These are phyloP conservation scores for Lecanosticta acicola DNA, from an alignment of 2,329 filamentous ascomycete genomes.

Conservation along the genomic window DNA sequence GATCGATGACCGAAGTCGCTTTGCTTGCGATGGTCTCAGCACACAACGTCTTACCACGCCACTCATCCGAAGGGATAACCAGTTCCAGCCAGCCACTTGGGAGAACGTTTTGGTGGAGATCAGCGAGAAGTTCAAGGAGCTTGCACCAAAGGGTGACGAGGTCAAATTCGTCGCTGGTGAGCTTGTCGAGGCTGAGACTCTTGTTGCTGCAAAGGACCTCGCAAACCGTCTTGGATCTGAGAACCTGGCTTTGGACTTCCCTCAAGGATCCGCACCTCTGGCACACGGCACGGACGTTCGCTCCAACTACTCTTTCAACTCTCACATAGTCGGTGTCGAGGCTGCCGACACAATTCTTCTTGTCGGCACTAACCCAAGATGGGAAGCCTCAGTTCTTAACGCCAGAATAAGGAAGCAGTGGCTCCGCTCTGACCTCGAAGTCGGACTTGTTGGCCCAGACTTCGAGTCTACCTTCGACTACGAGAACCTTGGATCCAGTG, in stretches of 20 bases:
- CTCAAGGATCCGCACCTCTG: slow-evolving; percentile 72
- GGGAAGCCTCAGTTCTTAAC: slow-evolving; percentile 92
- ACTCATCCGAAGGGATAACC: slow-evolving; percentile 77
- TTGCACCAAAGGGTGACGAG: slow-evolving; percentile 82
- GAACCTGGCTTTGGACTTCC: slow-evolving; percentile 88
- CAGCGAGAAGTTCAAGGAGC: slow-evolving; percentile 68
- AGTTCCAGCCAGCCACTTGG: slow-evolving; percentile 90
- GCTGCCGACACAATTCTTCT: slow-evolving; percentile 88
- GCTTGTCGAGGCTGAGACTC: slow-evolving; percentile 82
- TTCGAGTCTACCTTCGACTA: slow-evolving; percentile 96
- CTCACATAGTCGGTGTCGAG: slow-evolving; percentile 86
- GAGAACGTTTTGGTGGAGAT: slow-evolving; percentile 91
- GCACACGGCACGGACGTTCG: slow-evolving; percentile 91
- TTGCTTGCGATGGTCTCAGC: slow-evolving; percentile 93
- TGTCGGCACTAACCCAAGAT: slow-evolving; percentile 88
- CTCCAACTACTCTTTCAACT: slow-evolving; percentile 96
- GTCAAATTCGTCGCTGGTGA: slow-evolving; percentile 94
- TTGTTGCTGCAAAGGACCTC: slow-evolving; percentile 95
- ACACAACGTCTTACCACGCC: slow-evolving; percentile 93
- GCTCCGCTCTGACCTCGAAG: slow-evolving; percentile 87
- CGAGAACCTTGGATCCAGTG: slow-evolving; percentile 77
- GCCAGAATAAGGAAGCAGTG: slow-evolving; percentile 97
- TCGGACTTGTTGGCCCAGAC: slow-evolving; percentile 82
- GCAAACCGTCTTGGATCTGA: slow-evolving; percentile 95
- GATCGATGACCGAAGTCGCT: slow-evolving; percentile 98